Evolutionary conservation across 768 basidiomycete genomes (phyloP).

Genomic region (Boletus rubroflammeus): DNA sequence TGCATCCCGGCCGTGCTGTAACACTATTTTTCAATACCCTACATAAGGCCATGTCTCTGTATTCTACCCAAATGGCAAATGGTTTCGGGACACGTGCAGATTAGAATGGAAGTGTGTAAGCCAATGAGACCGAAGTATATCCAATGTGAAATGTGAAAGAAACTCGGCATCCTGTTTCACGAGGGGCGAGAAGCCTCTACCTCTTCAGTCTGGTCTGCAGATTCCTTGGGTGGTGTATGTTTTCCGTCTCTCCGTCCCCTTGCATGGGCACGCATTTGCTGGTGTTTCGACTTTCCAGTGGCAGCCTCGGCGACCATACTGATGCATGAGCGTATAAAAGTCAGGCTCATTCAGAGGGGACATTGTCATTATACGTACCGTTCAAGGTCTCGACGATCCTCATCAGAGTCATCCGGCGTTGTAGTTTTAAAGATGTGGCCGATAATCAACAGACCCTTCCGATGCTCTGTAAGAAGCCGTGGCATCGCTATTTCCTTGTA

Average conservation of each 20-base stretch:
- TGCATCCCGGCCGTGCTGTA: conserved; percentile 8
- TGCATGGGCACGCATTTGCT: conserved; percentile 29
- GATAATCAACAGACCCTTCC: conserved; percentile 78
- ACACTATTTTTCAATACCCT: conserved; percentile 16
- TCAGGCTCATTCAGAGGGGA: not conserved
- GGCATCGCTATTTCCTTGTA: not conserved
- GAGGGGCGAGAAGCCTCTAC: conserved; percentile 9
- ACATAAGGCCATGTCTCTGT: conserved; percentile 4
- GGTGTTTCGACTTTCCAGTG: conserved; percentile 62
- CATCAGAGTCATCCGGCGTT: conserved; percentile 85
- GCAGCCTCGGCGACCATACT: conserved; percentile 90
- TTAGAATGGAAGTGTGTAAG: conserved; percentile 18
- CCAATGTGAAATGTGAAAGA: conserved; percentile 13
- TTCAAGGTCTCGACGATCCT: conserved; percentile 92
- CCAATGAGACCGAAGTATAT: conserved; percentile 18
- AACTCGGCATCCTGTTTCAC: conserved; percentile 10
- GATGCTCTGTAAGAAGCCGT: not conserved
- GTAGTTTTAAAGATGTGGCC: conserved; percentile 89
- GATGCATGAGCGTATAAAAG: not conserved
- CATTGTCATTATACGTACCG: conserved; percentile 46
- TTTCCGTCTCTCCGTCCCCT: conserved; percentile 34
- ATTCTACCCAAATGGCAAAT: conserved; percentile 16
- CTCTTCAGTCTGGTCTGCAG: conserved; percentile 26
- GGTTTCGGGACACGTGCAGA: conserved; percentile 15
- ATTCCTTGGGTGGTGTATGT: conserved; percentile 36